phyloP scores from a whole-genome alignment of 1,284 basidiomycete species.

The Tilletia caries region DNA sequence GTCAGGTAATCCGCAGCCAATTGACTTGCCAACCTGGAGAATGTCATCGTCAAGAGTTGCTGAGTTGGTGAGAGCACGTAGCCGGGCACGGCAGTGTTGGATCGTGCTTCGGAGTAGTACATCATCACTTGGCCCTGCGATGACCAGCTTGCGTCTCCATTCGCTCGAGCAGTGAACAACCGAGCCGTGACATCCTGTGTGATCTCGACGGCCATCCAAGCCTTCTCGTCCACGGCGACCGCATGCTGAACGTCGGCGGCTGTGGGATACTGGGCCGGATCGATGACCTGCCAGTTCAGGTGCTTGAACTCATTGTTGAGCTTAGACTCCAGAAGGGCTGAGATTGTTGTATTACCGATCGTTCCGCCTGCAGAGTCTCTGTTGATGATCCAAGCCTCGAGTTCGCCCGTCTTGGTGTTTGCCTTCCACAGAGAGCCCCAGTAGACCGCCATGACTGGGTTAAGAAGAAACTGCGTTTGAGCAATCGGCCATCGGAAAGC shows the following conservation, averaged over 20 bases:
- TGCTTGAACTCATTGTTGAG: constrained; percentile 29
- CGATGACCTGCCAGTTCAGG: constrained; percentile 34
- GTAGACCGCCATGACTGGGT: constrained; percentile 20
- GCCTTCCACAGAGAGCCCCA: constrained; percentile 46
- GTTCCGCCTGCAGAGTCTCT: constrained; percentile 28
- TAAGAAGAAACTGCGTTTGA: not conserved
- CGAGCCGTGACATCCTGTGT: constrained; percentile 29
- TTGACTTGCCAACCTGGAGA: constrained; percentile 19
- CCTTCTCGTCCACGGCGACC: constrained; percentile 25
- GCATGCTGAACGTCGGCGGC: constrained; percentile 28
- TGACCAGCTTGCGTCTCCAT: constrained; percentile 39
- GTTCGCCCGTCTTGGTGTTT: constrained; percentile 29
- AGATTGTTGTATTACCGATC: constrained; percentile 31
- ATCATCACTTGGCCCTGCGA: constrained; percentile 32
- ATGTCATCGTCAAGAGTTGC: constrained; percentile 19
- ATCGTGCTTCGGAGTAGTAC: constrained; percentile 37
- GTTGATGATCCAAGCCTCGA: constrained; percentile 41
- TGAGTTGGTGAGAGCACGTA: constrained; percentile 31
- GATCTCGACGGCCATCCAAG: constrained; percentile 33
- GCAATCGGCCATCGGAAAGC: constrained; percentile 18
- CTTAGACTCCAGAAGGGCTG: constrained; percentile 33
- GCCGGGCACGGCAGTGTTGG: constrained; percentile 29
- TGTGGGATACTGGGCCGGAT: constrained; percentile 27
- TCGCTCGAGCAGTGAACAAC: constrained; percentile 32
- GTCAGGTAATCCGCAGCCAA: constrained; percentile 33